Percentiles rank a stretch among this genome's conserved stretches.
Conservation (phyloP, 495 filamentous ascomycete genomes). For the Cercophora samala region DNA sequence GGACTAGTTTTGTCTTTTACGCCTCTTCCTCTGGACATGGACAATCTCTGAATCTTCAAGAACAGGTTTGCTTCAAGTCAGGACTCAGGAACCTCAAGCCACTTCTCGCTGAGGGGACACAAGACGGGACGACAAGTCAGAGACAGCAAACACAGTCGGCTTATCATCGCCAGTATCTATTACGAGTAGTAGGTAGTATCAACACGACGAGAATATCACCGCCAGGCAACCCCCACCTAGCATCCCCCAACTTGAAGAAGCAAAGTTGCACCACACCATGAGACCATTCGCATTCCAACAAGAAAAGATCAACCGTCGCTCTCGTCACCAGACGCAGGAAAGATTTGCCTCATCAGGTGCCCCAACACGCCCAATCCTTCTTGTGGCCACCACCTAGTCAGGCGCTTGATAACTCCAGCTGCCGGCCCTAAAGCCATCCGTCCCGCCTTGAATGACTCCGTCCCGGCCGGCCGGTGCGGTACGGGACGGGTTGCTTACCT, state of each 20-base stretch:
- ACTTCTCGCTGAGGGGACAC: neutral
- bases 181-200: too few relatives aligned
- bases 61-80: too few relatives aligned
- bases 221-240: neutral
- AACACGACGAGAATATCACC: too few relatives aligned
- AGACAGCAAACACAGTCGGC: neutral
- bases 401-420: neutral
- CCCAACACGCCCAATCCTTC: too few relatives aligned
- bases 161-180: neutral
- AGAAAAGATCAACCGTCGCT: neutral
- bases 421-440: neutral
- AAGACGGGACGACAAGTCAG: neutral
- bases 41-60: neutral
- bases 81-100: too few relatives aligned
- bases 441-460: neutral
- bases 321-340: neutral
- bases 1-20: neutral
- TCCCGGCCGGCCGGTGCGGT: neutral
- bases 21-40: neutral
- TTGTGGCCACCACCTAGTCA: neutral
- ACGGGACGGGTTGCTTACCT: neutral
- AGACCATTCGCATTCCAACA: neutral
- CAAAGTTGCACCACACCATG: neutral
- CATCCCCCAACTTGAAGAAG: neutral
- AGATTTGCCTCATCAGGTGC: neutral